Evolutionary conservation across 495 filamentous ascomycete species (phyloP).

Genomic region (Polyplosphaeria fusca): DNA sequence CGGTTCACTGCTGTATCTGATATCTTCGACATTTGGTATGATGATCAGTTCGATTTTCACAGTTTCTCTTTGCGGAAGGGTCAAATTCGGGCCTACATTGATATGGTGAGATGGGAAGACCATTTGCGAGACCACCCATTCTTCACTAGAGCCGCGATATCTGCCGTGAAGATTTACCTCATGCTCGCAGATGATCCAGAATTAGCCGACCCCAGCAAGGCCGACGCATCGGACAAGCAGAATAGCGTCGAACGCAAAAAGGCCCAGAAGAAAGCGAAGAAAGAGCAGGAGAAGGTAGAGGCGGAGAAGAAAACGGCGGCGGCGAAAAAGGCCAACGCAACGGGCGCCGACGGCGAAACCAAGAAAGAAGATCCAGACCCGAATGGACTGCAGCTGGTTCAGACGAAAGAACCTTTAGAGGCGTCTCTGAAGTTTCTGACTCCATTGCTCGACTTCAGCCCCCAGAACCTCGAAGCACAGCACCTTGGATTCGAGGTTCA

Average conservation of each 20-base stretch:
- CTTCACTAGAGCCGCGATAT: conserved; percentile 80
- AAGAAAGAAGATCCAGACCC: conserved; percentile 90
- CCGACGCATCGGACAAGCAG: conserved; percentile 49
- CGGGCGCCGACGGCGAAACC: conserved; percentile 48
- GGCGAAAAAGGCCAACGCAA: conserved; percentile 49
- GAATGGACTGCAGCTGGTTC: conserved; percentile 68
- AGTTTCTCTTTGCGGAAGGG: conserved; percentile 93
- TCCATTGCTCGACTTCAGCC: conserved; percentile 74
- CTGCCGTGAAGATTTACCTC: conserved; percentile 76
- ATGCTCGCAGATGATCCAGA: conserved; percentile 73
- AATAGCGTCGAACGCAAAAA: conserved; percentile 81
- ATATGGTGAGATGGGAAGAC: conserved; percentile 97
- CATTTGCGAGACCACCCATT: conserved; percentile 86
- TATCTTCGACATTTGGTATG: conserved; percentile 95
- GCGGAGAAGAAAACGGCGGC: conserved; percentile 76
- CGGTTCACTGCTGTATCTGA: conserved; percentile 80
- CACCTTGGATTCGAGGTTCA: conserved; percentile 86
- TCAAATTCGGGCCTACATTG: conserved; percentile 89
- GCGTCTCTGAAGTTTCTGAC: conserved; percentile 84
- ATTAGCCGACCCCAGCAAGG: conserved; percentile 55
- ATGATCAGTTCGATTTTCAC: conserved; percentile 99
- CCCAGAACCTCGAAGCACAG: conserved; percentile 80
- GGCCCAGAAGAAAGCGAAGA: conserved; percentile 90
- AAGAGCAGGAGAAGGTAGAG: conserved; percentile 81
- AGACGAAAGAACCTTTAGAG: conserved; percentile 76